Evolutionary conservation across 345 rosid species (phyloP).

Genomic region (Acer negundo): DNA sequence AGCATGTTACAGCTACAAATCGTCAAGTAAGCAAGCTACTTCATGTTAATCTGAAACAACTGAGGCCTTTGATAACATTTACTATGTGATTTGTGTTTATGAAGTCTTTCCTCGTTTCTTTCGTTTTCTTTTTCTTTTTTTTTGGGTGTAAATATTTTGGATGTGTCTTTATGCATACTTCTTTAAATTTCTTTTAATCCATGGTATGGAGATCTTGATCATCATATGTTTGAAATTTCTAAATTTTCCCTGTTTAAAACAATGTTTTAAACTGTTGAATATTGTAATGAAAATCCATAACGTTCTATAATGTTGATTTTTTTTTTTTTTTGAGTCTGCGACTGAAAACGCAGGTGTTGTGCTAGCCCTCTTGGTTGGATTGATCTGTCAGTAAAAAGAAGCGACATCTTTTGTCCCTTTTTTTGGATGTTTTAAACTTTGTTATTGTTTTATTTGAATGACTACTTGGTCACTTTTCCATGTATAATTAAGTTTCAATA

Average conservation of each 20-base stretch:
- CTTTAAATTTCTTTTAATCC: too few species aligned
- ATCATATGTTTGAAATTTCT: conserved; percentile 7
- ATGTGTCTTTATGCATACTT: neutral
- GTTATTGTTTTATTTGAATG: neutral
- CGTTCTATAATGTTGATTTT: neutral
- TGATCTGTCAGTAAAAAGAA: neutral
- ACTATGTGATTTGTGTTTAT: neutral
- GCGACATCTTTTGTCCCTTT: neutral
- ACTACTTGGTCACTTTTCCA: neutral
- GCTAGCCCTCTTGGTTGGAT: neutral
- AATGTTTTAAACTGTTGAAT: neutral
- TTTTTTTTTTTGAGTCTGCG: neutral
- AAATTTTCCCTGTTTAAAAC: neutral
- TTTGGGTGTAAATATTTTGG: neutral
- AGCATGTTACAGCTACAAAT: conserved; percentile 98
- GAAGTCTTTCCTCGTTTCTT: neutral
- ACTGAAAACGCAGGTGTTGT: neutral
- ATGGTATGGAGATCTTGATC: conserved; percentile 1
- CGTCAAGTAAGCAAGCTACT: conserved; percentile 73
- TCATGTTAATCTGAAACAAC: conserved; percentile 14
- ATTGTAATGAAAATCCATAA: neutral
- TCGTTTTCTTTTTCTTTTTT: neutral
- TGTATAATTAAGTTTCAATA: neutral
- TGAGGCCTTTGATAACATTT: neutral
- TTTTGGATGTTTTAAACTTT: neutral